Evolutionary conservation across 805 yeast genomes (phyloP).

Genomic region (Wickerhamiella parazyma): DNA sequence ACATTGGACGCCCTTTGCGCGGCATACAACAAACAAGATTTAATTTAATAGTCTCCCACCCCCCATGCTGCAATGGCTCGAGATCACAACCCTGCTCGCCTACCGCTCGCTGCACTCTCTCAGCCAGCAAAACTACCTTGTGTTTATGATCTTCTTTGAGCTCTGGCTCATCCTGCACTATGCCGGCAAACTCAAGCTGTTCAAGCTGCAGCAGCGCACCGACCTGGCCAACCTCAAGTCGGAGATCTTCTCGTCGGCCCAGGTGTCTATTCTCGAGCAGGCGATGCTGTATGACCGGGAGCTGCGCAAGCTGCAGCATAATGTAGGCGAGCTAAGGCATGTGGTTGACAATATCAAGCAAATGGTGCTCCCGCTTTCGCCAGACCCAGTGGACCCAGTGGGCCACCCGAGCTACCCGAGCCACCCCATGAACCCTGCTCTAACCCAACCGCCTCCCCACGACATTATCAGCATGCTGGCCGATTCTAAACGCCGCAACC

Average conservation of each 20-base stretch:
- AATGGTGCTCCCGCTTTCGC: neutral
- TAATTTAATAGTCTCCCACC: too few species aligned
- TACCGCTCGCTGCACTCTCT: neutral
- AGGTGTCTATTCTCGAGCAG: constrained; percentile 5
- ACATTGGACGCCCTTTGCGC: too few species aligned
- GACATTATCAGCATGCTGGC: neutral
- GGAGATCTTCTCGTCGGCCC: neutral
- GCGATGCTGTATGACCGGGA: constrained; percentile 5
- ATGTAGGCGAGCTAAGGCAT: neutral
- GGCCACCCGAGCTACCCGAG: too few species aligned
- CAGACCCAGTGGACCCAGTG: too few species aligned
- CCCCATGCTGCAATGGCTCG: neutral
- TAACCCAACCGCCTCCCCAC: too few species aligned
- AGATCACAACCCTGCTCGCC: neutral
- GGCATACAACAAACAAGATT: too few species aligned
- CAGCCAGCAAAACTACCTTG: neutral
- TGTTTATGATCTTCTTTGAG: neutral
- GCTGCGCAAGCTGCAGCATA: constrained; percentile 3
- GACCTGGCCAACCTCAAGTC: neutral
- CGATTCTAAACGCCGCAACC: neutral
- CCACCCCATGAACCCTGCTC: too few species aligned
- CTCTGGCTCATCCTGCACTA: constrained; percentile 8
- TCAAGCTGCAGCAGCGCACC: neutral
- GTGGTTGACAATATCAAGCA: neutral
- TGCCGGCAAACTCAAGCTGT: constrained; percentile 1